Conservation (phyloP, 805 yeast genomes). For the Starmerella vaccinii region DNA sequence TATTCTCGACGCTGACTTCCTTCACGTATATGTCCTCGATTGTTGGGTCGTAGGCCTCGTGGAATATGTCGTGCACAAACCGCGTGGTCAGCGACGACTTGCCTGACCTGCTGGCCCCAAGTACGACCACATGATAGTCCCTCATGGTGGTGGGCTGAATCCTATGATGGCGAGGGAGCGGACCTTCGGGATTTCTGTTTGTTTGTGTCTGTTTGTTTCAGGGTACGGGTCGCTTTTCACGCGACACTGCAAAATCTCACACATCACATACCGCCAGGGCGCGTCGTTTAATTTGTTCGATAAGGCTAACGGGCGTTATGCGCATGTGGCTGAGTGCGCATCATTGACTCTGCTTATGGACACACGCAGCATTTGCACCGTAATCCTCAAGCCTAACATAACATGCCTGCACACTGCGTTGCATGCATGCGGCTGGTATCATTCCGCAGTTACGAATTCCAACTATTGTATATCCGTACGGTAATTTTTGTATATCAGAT, state of each 20-base stretch:
- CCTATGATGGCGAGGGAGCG: neutral
- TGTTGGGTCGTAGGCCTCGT: constrained; percentile 91
- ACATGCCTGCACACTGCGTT: no score
- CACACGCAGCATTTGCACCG: no score
- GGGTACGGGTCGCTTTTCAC: neutral
- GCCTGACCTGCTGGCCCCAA: constrained; percentile 98
- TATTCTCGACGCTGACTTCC: constrained; percentile 77
- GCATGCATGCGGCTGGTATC: no score
- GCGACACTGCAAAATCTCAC: neutral
- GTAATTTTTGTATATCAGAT: no score
- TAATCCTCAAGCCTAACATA: no score
- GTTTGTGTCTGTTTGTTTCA: neutral
- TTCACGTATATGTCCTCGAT: constrained; percentile 92
- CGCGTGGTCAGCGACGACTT: constrained; percentile 88
- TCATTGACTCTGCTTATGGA: no score
- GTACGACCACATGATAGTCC: constrained; percentile 82
- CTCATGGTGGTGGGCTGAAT: constrained; percentile 12
- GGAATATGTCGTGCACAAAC: constrained; percentile 79
- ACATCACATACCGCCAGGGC: neutral
- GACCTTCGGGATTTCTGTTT: neutral
- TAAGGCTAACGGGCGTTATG: neutral
- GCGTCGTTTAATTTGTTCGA: neutral
- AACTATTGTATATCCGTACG: no score
- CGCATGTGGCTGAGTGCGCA: no score
- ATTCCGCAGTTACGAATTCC: no score